Evolutionary conservation across 2,329 filamentous ascomycete species (phyloP), one percentile per base, ranked within the genome.

Genomic region (Calonectria pauciramosa): DNA sequence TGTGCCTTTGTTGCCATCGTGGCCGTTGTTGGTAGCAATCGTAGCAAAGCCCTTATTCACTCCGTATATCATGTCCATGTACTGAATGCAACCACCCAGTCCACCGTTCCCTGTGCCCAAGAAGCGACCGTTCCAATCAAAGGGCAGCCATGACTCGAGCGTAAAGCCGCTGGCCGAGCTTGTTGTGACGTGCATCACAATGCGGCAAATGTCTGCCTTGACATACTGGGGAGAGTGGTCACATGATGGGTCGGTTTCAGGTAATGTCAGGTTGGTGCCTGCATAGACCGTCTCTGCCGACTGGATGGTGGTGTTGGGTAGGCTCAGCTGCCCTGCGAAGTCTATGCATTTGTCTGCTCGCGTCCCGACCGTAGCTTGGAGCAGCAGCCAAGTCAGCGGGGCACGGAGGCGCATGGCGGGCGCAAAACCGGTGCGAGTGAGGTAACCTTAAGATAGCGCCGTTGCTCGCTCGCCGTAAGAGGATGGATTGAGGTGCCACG

Each of bases 1-100:
- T 0, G 71, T 54, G 1, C 77, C 84, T 0, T 80, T 77, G 0
- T 86, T 87, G 47, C 88, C 88, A 70, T 89, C 86, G 70, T 90
- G 88, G 32, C 88, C 88, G 41, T 88, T 89, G 77, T 90, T 90
- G 7, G 88, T 87, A 1, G 88, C 88, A 32, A 89, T 85, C 1
- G 85, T 82, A 1, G 88, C 87, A 74, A 90, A 90, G 0, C 87
- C 88, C 13, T 85, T 78, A 3, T 82, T 79, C 8, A 84, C 80
- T 2, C 84, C 84, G 74, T 90, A 90, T 1, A 85, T 86, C 20
- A 90, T 79, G 68, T 89, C 87, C 60, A 85, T 83, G 70, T 88
- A 89, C 75, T 86, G 82, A 63, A 90, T 87, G 75, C 89, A 89
- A 18, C 88, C 88, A 41, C 85, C 84, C 16, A 90, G 78, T 2